Percentiles rank a stretch among this genome's conserved stretches.
These are phyloP conservation scores for Ammopiptanthus mongolicus DNA, from an alignment of 306 rosid genomes.

Conservation along the genomic window DNA sequence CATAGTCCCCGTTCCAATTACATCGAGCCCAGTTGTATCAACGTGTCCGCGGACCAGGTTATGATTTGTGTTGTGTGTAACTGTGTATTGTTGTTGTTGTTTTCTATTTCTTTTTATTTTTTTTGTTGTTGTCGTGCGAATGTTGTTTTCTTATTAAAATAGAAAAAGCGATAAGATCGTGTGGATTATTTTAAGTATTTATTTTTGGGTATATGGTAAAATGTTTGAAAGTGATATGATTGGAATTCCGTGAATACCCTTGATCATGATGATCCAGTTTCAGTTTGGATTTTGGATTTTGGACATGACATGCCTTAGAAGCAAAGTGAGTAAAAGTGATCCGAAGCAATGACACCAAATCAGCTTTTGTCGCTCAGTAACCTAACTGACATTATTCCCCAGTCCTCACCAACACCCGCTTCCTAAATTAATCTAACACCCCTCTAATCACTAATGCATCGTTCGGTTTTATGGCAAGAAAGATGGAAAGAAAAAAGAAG, in stretches of 20 bases:
- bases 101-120: too few relatives aligned
- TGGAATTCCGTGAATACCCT: constrained; percentile 3
- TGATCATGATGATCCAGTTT: constrained; percentile 23
- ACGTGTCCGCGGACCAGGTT: neutral
- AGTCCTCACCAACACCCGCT: neutral
- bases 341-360: constrained; percentile 29
- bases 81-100: neutral
- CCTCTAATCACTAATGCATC: neutral
- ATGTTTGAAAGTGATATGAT: neutral
- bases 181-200: neutral
- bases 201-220: neutral
- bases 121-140: neutral
- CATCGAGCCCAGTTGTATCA: neutral
- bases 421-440: neutral
- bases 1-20: neutral
- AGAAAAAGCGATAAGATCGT: neutral
- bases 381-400: constrained; percentile 50
- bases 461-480: too few relatives aligned
- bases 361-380: constrained; percentile 58
- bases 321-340: constrained; percentile 47
- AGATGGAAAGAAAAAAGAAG: too few relatives aligned
- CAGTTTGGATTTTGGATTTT: constrained; percentile 9
- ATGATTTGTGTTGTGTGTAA: neutral
- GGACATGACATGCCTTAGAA: constrained; percentile 64
- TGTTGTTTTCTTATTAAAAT: neutral